These are phyloP conservation scores for Coemansia reversa DNA, from an alignment of 192 early-diverging fungal genomes.

Conservation along the genomic window DNA sequence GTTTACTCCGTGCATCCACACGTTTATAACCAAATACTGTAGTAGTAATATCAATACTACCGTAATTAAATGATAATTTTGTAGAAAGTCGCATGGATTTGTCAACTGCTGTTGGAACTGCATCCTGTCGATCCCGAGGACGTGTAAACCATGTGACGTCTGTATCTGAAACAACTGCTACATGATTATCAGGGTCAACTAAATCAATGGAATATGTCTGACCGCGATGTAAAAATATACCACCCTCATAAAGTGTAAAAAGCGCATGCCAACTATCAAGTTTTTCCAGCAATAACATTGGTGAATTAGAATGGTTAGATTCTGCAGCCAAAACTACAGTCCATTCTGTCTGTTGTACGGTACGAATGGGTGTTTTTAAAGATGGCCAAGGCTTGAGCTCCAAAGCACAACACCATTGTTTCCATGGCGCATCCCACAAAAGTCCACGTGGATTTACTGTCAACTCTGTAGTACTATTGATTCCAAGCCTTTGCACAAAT, in stretches of 20 bases:
- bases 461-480: background rate
- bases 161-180: constrained; percentile 20
- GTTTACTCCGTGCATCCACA: constrained; percentile 23
- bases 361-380: constrained; percentile 31
- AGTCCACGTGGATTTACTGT: background rate
- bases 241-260: constrained; percentile 44
- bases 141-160: constrained; percentile 39
- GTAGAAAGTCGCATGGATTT: background rate
- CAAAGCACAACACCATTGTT: constrained; percentile 19
- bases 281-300: constrained; percentile 35
- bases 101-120: background rate
- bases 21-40: constrained; percentile 42
- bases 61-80: constrained; percentile 1
- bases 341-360: constrained; percentile 12
- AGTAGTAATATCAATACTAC: constrained; percentile 9
- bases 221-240: constrained; percentile 40
- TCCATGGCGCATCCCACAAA: constrained; percentile 14
- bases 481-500: background rate
- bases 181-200: constrained; percentile 14
- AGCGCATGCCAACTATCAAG: constrained; percentile 32
- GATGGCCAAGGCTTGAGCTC: constrained; percentile 41
- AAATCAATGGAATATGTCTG: constrained; percentile 24
- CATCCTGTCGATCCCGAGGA: constrained; percentile 2
- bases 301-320: background rate
- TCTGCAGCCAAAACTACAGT: constrained; percentile 11